Base-by-base conservation (phyloP, 805 yeast genomes). In the Candida cerambycidarum region DNA sequence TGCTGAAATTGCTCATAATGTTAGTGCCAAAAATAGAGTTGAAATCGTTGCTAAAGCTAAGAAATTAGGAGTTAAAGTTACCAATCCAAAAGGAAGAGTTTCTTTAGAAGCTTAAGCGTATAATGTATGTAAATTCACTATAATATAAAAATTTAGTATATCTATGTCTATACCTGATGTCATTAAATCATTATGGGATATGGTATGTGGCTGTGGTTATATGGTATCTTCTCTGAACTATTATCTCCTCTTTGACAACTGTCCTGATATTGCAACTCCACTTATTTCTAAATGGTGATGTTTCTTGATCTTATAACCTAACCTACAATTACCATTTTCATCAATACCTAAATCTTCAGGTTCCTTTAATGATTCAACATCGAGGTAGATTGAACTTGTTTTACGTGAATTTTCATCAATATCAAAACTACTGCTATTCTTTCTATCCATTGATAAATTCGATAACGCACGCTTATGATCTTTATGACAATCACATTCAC, bases 1-100 rank as follows among this genome's bases (percentile, higher is more conserved):
- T 74, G 99, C 99, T 73, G 99, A 93, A 83, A 93, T 93, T 67
- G 96, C 98, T 64, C 97, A 89, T 90, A 88, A 85, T 75, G 93
- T 93, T 62, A 90, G 98, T 63, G 88, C 98, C 62, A 90, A 82
- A 81, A 90, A 93, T 93, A 89, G 99, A 83, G 90, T 90, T 69
- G 90, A 79, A 67, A 88, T 93, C 63, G 81, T 93, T 65, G 84
- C 95, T 63, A 89, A 88, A 80, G 99, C 99, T 67, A 92, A 89
- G 85, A 88, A 95, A 74, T 80, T 89, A 67, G 98, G 98, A 79
- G 81, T 93, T 71, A 90, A 89, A 84, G 97, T 93, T 68, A 93
- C 99, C 83, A 93, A 93, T 81, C 95, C 97, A 71, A 82, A 88
- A 82, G 99, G 96, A 75, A 92, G 97, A 80, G 89, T 90, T 73